A percentile compares a stretch with the other conserved stretches of the same genome.
phyloP scores from a whole-genome alignment of 148 eudicot genomes.

The Diospyros kaki region DNA sequence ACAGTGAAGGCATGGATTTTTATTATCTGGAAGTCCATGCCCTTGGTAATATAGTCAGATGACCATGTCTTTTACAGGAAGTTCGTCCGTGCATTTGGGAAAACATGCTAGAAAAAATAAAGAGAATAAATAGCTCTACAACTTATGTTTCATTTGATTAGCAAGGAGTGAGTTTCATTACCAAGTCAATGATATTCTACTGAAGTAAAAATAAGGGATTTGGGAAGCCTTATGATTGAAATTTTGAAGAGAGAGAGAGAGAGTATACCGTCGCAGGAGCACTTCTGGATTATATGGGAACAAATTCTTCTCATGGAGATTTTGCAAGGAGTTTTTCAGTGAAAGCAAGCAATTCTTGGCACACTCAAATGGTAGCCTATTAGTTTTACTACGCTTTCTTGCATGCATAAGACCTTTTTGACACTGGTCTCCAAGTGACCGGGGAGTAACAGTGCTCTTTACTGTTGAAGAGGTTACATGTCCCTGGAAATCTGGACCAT shows the following conservation, averaged over 20 bases:
- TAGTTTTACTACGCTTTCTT: slow-evolving; percentile 16
- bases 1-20: not conserved
- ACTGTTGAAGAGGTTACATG: slow-evolving; percentile 14
- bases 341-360: slow-evolving; percentile 66
- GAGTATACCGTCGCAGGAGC: slow-evolving; percentile 64
- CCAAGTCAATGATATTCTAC: not conserved
- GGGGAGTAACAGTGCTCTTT: slow-evolving; percentile 11
- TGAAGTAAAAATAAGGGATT: not conserved
- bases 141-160: not conserved
- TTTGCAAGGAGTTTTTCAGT: slow-evolving; percentile 49
- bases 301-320: slow-evolving; percentile 55
- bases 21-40: not conserved
- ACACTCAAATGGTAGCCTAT: slow-evolving; percentile 32
- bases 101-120: not conserved
- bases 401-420: slow-evolving; percentile 15
- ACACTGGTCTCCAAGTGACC: slow-evolving; percentile 16
- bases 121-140: not conserved
- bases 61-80: not conserved
- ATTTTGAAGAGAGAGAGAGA: not conserved
- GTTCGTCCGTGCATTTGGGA: not conserved
- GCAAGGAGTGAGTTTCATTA: not conserved
- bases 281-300: slow-evolving; percentile 91
- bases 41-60: not conserved
- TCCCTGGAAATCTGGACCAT: slow-evolving; percentile 18
- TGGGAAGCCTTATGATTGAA: not conserved